These are phyloP conservation scores for Nicotiana benthamiana DNA, from an alignment of 257 asterid species.

Conservation along the genomic window DNA sequence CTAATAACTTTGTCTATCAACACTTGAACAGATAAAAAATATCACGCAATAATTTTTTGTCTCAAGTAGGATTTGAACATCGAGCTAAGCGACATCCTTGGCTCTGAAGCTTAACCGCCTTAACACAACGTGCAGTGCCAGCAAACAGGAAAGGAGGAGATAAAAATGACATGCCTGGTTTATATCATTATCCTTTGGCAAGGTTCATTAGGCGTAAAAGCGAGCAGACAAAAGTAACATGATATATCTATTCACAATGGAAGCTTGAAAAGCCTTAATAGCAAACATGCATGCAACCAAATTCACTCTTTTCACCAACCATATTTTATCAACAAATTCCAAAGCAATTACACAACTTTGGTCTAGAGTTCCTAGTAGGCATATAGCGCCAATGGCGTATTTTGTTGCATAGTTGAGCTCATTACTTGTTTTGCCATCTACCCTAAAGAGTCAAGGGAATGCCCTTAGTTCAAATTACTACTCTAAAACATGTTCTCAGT, in stretches of 20 bases:
- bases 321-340: background rate
- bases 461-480: no score
- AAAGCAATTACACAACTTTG: background rate
- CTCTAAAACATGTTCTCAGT: constrained; percentile 30
- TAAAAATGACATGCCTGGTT: background rate
- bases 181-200: background rate
- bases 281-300: background rate
- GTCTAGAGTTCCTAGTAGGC: background rate
- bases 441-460: no score
- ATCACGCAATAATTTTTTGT: background rate
- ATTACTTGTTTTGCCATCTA: background rate
- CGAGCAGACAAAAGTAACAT: background rate
- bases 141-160: background rate
- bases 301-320: background rate
- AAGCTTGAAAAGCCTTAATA: background rate
- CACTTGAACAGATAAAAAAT: background rate
- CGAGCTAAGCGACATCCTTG: background rate
- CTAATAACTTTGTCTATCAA: background rate
- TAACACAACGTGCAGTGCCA: background rate
- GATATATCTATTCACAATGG: background rate
- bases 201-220: background rate
- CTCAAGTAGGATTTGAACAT: background rate
- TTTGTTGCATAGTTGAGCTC: background rate
- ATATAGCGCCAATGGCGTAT: background rate
- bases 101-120: background rate